Percentiles rank a stretch among this genome's conserved stretches.
phyloP scores from a whole-genome alignment of 2,329 filamentous ascomycete species.

The Microcera coccophila region DNA sequence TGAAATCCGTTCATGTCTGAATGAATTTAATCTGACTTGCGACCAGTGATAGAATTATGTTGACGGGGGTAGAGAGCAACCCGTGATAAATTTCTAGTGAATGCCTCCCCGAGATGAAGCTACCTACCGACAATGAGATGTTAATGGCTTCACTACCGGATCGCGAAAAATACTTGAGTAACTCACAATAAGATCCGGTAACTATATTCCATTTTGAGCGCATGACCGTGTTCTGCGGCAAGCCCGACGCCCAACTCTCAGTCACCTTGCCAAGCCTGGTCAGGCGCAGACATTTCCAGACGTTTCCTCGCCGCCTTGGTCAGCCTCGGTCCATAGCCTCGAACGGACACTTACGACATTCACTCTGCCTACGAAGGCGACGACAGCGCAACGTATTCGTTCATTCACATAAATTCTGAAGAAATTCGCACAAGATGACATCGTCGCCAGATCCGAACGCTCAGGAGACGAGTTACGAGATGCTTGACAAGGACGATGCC shows the following conservation, averaged over 20 bases:
- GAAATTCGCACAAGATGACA: conserved; percentile 43
- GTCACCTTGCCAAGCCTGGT: conserved; percentile 23
- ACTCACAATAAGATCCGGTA: too few species aligned
- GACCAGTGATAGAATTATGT: too few species aligned
- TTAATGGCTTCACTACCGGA: too few species aligned
- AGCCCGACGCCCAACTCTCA: conserved; percentile 4
- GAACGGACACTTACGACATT: conserved; percentile 25
- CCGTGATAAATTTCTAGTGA: too few species aligned
- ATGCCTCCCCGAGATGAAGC: too few species aligned
- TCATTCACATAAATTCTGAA: conserved; percentile 12
- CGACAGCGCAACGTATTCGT: conserved; percentile 3
- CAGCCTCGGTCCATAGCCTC: conserved; percentile 18
- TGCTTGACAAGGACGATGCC: conserved; percentile 70
- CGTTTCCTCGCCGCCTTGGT: conserved; percentile 28
- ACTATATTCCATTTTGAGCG: too few species aligned
- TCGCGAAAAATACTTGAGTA: too few species aligned
- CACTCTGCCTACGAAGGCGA: conserved; percentile 23
- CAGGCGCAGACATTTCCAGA: conserved; percentile 32
- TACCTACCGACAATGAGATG: too few species aligned
- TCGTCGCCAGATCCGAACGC: conserved; percentile 43
- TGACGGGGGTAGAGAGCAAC: too few species aligned
- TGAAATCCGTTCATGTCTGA: too few species aligned
- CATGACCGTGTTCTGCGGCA: conserved; percentile 8
- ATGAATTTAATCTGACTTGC: too few species aligned
- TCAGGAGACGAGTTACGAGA: conserved; percentile 59